A percentile compares a stretch with the other conserved stretches of the same genome.
phyloP scores from a whole-genome alignment of 371 early-diverging fungal genomes.

The Mucor plumbeus region DNA sequence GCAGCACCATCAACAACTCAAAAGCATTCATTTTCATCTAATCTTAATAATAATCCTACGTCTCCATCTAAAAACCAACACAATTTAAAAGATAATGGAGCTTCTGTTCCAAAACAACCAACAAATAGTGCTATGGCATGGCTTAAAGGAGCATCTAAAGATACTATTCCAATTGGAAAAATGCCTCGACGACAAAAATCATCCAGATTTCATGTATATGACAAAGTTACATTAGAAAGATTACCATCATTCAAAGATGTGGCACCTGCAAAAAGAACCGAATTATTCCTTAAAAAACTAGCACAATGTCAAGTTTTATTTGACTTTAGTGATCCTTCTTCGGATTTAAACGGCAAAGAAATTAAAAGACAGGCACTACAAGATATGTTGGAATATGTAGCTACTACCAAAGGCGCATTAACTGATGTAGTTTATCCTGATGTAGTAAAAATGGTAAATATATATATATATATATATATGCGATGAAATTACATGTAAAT shows the following conservation, averaged over 20 bases:
- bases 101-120: slow-evolving; percentile 44
- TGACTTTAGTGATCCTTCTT: slow-evolving; percentile 91
- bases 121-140: slow-evolving; percentile 69
- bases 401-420: slow-evolving; percentile 83
- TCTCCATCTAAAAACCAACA: not conserved
- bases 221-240: slow-evolving; percentile 77
- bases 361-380: slow-evolving; percentile 90
- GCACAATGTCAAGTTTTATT: slow-evolving; percentile 90
- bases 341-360: slow-evolving; percentile 92
- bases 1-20: not conserved
- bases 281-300: slow-evolving; percentile 88
- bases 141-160: slow-evolving; percentile 79
- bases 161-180: slow-evolving; percentile 79
- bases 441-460: slow-evolving; percentile 88
- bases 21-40: slow-evolving; percentile 4
- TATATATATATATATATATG: no score
- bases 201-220: slow-evolving; percentile 84
- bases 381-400: slow-evolving; percentile 93
- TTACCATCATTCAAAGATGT: slow-evolving; percentile 78
- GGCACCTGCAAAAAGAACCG: slow-evolving; percentile 67
- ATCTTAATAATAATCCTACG: not conserved
- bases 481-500: not conserved
- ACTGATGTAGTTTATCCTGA: slow-evolving; percentile 90
- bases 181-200: slow-evolving; percentile 85
- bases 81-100: not conserved